Conservation (phyloP, 768 basidiomycete genomes). For the Crassisporium funariophilum region DNA sequence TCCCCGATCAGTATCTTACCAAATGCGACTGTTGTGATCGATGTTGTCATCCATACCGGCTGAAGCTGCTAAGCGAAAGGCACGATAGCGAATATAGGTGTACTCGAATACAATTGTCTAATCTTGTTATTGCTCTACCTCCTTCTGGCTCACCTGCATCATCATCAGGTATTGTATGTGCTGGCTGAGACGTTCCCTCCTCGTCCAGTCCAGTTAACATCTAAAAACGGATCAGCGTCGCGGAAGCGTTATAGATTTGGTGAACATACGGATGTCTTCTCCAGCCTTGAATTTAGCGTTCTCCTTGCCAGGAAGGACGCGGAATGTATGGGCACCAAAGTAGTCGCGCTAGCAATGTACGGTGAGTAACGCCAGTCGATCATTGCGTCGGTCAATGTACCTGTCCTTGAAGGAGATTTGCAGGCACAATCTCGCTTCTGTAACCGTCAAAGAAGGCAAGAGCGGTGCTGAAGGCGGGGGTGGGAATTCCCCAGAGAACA, state of each 20-base stretch:
- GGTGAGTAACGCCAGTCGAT: not conserved
- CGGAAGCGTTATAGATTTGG: not conserved
- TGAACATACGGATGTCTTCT: conserved; percentile 82
- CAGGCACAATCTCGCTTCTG: conserved; percentile 91
- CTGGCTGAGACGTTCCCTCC: conserved; percentile 93
- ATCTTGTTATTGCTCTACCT: conserved; percentile 6
- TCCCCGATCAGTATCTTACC: no score
- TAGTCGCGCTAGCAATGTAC: conserved; percentile 75
- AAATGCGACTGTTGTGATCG: no score
- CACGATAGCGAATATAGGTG: no score
- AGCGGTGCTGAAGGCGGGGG: conserved; percentile 97
- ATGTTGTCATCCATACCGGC: no score
- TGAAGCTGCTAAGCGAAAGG: no score
- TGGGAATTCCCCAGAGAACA: conserved; percentile 96
- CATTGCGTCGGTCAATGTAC: conserved; percentile 33
- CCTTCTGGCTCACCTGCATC: not conserved
- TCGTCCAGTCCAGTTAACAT: conserved; percentile 99
- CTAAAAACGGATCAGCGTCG: conserved; percentile 36
- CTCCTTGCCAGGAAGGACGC: conserved; percentile 89
- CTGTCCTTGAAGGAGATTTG: conserved; percentile 94
- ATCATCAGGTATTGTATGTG: conserved; percentile 65
- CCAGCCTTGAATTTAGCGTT: conserved; percentile 77
- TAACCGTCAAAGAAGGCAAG: conserved; percentile 99
- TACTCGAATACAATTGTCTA: conserved; percentile 19
- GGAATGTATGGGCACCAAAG: conserved; percentile 99